Evolutionary conservation across 1,284 basidiomycete genomes (phyloP), one percentile per base, ranked within the genome.

Genomic region (Trichosporon sp.): DNA sequence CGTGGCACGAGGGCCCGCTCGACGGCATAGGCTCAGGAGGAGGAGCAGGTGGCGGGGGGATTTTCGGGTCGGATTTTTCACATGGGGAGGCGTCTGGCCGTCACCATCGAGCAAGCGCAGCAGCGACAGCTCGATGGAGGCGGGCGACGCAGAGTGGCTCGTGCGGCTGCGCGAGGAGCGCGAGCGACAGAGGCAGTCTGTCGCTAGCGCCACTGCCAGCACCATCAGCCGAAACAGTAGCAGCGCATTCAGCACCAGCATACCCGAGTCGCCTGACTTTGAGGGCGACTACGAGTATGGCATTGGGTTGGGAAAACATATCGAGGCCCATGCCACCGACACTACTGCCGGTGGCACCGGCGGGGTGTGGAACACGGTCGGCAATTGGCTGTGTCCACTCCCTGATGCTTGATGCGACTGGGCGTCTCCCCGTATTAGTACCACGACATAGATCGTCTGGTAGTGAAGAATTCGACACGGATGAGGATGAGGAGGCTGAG

Each of bases 1-100:
- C 49, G 4, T 54, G 49, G 49, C 25, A 54, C 49, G 49, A 54
- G 27, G 49, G 49, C 6, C 49, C 49, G 6, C 16, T 54, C 1
- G 49, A 54, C 49, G 49, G 49, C 11, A 54, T 54, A 11, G 49
- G 25, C 16, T 27, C 49, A 16, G 27, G 27, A 5, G 11, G 16
- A 16, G 27, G 49, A 14, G 23, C 46, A 3, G 16, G 16, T 14
- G 37, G 37, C 14, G 4, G 2, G 37, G 9, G 9, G 16, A 7
- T 14, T 14, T 54, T 54, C 16, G 49, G 49, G 49, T 27, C 49
- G 49, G 49, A 54, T 54, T 54, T 54, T 54, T 13, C 14, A 31
- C 16, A n/a, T 54, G 49, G 49, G 49, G 49, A 54, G 49, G 49
- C 49, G 49, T 31, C 49, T 54, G 49, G 49, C 49, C 49, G 49